Base-by-base conservation (phyloP, 2,329 filamentous ascomycete genomes). In the Exophiala sp. region DNA sequence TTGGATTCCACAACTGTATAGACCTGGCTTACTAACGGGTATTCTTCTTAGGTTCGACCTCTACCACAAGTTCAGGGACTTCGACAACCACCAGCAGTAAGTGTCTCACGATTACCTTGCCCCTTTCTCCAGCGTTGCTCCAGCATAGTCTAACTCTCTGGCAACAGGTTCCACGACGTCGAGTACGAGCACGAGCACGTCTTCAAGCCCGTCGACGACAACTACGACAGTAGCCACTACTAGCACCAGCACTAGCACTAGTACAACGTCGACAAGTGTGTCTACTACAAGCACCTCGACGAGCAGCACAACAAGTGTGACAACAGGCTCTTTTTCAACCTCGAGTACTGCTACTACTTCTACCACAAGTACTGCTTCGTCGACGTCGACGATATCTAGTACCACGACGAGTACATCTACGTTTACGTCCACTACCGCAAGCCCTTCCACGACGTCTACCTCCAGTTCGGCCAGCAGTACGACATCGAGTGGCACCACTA, bases 61-160 rank as follows among this genome's bases (percentile, higher is more conserved):
- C 58, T 2, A 44, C 22, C 34, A 44, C 57, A 32, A 54, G n/a
- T n/a, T n/a, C n/a, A n/a, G n/a, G 32, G 16, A 52, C 29, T 18
- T 46, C 48, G 8, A 47, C 50, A 10, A 56, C 37, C 23, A 46
- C 24, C 3, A 32, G 11, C 3, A 27, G 24, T 44, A 32, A 18
- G 30, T 32, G 10, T 44, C n/a, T n/a, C n/a, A n/a, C n/a, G n/a
- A n/a, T n/a, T n/a, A n/a, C n/a, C n/a, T n/a, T n/a, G n/a, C n/a
- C n/a, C n/a, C n/a, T n/a, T n/a, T n/a, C n/a, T n/a, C n/a, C n/a
- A n/a, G n/a, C n/a, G n/a, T n/a, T n/a, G n/a, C n/a, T n/a, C n/a
- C n/a, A n/a, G n/a, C n/a, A n/a, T n/a, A n/a, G 40, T 11, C 14
- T 43, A 21, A 10, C 14, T 11, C n/a, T n/a, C n/a, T n/a, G n/a